These are phyloP conservation scores for Elaeagnus macrophylla DNA, from an alignment of 306 rosid genomes.

Conservation along the genomic window DNA sequence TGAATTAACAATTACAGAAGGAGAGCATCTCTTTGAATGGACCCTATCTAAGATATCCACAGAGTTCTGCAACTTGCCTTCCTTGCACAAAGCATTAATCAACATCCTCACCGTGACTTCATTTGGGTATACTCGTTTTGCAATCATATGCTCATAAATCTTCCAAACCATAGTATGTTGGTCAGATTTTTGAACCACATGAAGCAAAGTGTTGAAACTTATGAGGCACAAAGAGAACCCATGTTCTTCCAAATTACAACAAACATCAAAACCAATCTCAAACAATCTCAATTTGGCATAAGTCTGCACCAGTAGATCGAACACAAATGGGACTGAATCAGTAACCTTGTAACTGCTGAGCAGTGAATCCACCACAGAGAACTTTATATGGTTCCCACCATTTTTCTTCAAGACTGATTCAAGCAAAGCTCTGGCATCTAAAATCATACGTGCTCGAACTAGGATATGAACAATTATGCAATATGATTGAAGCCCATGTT, in stretches of 20 bases:
- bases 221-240: slow-evolving; percentile 41
- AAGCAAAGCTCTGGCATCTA: slow-evolving; percentile 59
- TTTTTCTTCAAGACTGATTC: slow-evolving; percentile 32
- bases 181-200: slow-evolving; percentile 44
- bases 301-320: slow-evolving; percentile 50
- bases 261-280: slow-evolving; percentile 38
- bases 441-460: slow-evolving; percentile 37
- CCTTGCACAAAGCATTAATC: slow-evolving; percentile 63
- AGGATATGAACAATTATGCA: slow-evolving; percentile 43
- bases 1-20: slow-evolving; percentile 49
- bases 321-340: slow-evolving; percentile 42
- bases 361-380: slow-evolving; percentile 46
- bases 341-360: slow-evolving; percentile 29
- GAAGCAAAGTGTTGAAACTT: slow-evolving; percentile 55
- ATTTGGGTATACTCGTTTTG: slow-evolving; percentile 42
- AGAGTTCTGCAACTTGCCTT: slow-evolving; percentile 47
- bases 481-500: slow-evolving; percentile 47
- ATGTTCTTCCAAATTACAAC: slow-evolving; percentile 34
- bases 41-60: slow-evolving; percentile 49
- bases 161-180: slow-evolving; percentile 39
- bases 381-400: slow-evolving; percentile 2
- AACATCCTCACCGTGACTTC: slow-evolving; percentile 38
- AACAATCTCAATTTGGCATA: slow-evolving; percentile 50
- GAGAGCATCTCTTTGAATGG: slow-evolving; percentile 38
- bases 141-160: slow-evolving; percentile 67